Conservation (phyloP, 371 early-diverging fungal genomes). For the Dichotomocladium elegans region DNA sequence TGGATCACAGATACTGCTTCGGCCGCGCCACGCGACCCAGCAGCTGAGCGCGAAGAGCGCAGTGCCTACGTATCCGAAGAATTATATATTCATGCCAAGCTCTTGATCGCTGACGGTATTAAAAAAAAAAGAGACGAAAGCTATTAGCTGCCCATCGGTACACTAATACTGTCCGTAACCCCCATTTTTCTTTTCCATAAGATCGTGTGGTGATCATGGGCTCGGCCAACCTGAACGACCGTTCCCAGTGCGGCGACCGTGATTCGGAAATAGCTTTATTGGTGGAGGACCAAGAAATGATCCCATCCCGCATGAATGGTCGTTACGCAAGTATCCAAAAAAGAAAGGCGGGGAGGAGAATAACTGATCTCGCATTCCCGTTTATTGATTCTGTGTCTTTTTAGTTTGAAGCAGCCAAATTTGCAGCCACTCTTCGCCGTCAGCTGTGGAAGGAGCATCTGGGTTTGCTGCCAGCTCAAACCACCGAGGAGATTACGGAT, state of each 20-base stretch:
- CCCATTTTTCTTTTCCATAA: no score
- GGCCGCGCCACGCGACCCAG: slow-evolving; percentile 3
- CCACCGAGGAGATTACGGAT: slow-evolving; percentile 40
- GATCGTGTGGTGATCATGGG: slow-evolving; percentile 83
- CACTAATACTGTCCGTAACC: not conserved
- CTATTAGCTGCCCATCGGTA: not conserved
- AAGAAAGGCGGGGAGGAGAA: not conserved
- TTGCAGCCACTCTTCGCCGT: slow-evolving; percentile 74
- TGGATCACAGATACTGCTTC: slow-evolving; percentile 14
- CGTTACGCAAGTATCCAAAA: slow-evolving; percentile 40
- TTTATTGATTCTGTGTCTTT: not conserved
- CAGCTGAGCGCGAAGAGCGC: slow-evolving; percentile 25
- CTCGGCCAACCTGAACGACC: slow-evolving; percentile 91
- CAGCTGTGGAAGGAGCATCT: slow-evolving; percentile 84
- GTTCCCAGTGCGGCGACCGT: slow-evolving; percentile 85
- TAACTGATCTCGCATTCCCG: not conserved
- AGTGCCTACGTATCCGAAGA: slow-evolving; percentile 76
- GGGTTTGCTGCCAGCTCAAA: slow-evolving; percentile 56
- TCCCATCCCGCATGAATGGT: slow-evolving; percentile 75
- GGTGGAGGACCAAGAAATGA: slow-evolving; percentile 70
- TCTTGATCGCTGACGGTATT: slow-evolving; percentile 87
- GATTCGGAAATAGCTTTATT: slow-evolving; percentile 90
- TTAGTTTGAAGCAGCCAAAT: slow-evolving; percentile 56
- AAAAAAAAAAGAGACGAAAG: not conserved
- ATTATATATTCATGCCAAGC: slow-evolving; percentile 89